Evolutionary conservation across 2,329 filamentous ascomycete species (phyloP), one percentile per base, ranked within the genome.

Genomic region (Rhynchosporium secalis): DNA sequence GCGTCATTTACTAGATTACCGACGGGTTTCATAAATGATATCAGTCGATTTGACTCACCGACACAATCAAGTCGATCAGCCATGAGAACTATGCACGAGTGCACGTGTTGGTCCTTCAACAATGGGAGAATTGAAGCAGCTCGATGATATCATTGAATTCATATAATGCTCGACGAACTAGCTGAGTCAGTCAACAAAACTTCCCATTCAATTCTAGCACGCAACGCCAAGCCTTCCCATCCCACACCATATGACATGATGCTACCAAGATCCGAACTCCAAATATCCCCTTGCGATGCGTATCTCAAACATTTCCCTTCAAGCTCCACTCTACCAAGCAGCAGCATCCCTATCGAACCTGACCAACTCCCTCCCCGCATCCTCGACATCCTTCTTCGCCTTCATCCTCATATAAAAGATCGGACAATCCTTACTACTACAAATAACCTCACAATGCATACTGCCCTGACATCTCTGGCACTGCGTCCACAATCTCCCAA

Each of bases 371-470:
- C 92, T 96, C 62, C 93, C 92, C 1, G 88, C 89, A 78, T 99
- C 95, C 76, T 98, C 94, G 45, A 98, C 87, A 75, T 99, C 95
- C 81, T 99, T 99, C 84, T 97, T 96, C 38, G 94, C 94, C 83
- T 99, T 99, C 95, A 99, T 99, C 4, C 95, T 87, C 95, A 99
- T 99, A 76, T 99, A 99, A 77, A 99, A 99, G 72, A 99, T 99
- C 0, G 95, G 95, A 74, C 95, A 99, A 79, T 99, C 95, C 75
- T 92, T 90, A 75, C 89, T 94, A 66, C 89, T 93, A 80, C 95
- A 99, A 70, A 99, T 98, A 60, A 99, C 96, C 76, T 99, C 95
- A 75, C 92, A 95, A 78, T 99, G 95, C 84, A 99, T 90, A 79
- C 92, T 97, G 60, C 93, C 95, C 79, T 99, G 95, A 76, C 95